These are phyloP conservation scores for Marasmius sp. DNA, from an alignment of 1,284 basidiomycete species.

Conservation along the genomic window DNA sequence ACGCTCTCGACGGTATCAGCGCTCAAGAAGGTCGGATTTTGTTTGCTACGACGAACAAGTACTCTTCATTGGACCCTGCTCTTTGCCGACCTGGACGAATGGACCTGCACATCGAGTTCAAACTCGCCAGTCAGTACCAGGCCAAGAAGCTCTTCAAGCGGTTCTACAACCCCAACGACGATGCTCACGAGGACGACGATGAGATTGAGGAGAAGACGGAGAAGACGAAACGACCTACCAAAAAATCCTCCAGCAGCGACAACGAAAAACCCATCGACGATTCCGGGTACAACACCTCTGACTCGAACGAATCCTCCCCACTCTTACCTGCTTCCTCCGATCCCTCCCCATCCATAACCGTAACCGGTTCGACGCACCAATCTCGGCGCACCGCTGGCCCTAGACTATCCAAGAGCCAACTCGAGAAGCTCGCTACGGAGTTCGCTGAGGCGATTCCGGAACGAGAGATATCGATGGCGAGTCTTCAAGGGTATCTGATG, in stretches of 20 bases:
- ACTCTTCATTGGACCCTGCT: slow-evolving; percentile 65
- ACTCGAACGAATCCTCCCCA: background rate
- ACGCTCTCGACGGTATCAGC: slow-evolving; percentile 73
- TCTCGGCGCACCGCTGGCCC: slow-evolving; percentile 19
- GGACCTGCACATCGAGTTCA: slow-evolving; percentile 76
- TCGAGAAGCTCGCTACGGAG: slow-evolving; percentile 47
- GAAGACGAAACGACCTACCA: slow-evolving; percentile 27
- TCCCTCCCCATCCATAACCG: background rate
- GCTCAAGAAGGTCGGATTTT: slow-evolving; percentile 77
- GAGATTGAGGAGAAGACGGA: slow-evolving; percentile 18
- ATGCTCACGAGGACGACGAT: slow-evolving; percentile 15
- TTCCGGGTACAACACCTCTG: background rate
- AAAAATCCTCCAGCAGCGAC: slow-evolving; percentile 11
- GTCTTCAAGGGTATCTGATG: slow-evolving; percentile 76
- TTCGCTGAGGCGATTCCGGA: slow-evolving; percentile 65
- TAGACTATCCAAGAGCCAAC: slow-evolving; percentile 23
- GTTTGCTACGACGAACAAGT: slow-evolving; percentile 78
- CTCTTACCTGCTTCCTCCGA: background rate
- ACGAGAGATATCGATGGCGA: slow-evolving; percentile 70
- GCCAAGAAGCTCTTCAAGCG: slow-evolving; percentile 60
- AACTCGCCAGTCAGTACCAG: slow-evolving; percentile 65
- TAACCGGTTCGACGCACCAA: background rate
- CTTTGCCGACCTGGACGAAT: slow-evolving; percentile 75
- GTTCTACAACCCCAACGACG: slow-evolving; percentile 55
- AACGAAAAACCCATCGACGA: background rate